Conservation (phyloP, 202 grass and related monocot species). For the Hordeum pubiflorum region DNA sequence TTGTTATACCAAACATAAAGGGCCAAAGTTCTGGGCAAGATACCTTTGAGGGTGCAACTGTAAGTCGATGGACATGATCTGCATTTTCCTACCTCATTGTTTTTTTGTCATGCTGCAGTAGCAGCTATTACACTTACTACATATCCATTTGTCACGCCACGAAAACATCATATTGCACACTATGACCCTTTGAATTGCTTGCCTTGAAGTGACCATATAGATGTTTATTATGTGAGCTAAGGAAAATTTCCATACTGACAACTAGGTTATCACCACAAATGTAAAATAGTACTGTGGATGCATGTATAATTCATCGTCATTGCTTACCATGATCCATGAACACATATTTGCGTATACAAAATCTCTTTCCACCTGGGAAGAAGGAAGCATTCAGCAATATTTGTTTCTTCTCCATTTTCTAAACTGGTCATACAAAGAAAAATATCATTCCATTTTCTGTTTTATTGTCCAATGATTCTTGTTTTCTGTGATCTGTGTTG, state of each 20-base stretch:
- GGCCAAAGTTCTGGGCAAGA: conserved; percentile 84
- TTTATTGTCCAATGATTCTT: conserved; percentile 13
- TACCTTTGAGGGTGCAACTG: conserved; percentile 95
- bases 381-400: not conserved
- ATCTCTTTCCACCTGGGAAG: not conserved
- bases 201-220: not conserved
- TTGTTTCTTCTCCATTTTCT: not conserved
- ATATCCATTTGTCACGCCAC: not conserved
- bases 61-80: conserved; percentile 46
- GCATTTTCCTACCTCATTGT: not conserved
- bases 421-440: not conserved
- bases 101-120: conserved; percentile 1
- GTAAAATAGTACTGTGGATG: not conserved
- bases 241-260: not conserved
- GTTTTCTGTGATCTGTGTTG: not conserved
- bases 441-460: not conserved
- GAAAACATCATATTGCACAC: not conserved
- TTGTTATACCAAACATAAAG: conserved; percentile 97
- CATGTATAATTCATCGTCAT: not conserved
- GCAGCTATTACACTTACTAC: conserved; percentile 1
- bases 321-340: not conserved
- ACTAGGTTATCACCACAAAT: not conserved
- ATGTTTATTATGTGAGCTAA: conserved; percentile 13
- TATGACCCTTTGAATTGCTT: conserved; percentile 18
- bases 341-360: not conserved